These are phyloP conservation scores for Pontederia crassipes DNA, from an alignment of 176 grass and related monocot species.

Conservation along the genomic window DNA sequence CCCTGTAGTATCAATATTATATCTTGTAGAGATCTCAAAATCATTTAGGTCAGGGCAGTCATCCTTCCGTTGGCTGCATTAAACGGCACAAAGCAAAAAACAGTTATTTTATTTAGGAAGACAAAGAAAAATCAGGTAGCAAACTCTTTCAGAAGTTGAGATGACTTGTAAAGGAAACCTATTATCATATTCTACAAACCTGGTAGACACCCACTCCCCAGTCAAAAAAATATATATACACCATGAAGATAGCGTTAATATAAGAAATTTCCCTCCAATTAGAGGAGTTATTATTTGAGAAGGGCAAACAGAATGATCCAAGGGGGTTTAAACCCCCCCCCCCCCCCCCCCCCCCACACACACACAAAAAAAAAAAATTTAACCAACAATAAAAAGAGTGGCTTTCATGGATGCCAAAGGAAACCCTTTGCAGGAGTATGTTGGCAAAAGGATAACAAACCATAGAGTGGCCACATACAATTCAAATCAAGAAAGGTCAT, in stretches of 20 bases:
- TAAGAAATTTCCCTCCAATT: neutral
- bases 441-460: too few species aligned
- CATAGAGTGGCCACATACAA: too few species aligned
- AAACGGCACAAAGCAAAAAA: conserved; percentile 2
- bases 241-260: neutral
- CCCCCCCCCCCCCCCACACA: too few species aligned
- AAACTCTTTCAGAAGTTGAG: conserved; percentile 1
- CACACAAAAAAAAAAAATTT: too few species aligned
- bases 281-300: neutral
- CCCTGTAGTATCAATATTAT: conserved; percentile 79
- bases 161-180: neutral
- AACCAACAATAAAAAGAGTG: too few species aligned
- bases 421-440: too few species aligned
- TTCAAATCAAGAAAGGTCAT: too few species aligned
- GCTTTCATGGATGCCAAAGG: too few species aligned
- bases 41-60: conserved; percentile 69
- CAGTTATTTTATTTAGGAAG: neutral
- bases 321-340: too few species aligned
- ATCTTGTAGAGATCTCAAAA: conserved; percentile 58
- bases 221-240: neutral
- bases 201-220: neutral
- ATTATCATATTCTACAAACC: neutral
- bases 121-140: neutral
- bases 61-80: conserved; percentile 72
- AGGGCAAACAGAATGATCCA: neutral